Evolutionary conservation across 345 rosid genomes (phyloP).

Genomic region (Pistacia integerrima): DNA sequence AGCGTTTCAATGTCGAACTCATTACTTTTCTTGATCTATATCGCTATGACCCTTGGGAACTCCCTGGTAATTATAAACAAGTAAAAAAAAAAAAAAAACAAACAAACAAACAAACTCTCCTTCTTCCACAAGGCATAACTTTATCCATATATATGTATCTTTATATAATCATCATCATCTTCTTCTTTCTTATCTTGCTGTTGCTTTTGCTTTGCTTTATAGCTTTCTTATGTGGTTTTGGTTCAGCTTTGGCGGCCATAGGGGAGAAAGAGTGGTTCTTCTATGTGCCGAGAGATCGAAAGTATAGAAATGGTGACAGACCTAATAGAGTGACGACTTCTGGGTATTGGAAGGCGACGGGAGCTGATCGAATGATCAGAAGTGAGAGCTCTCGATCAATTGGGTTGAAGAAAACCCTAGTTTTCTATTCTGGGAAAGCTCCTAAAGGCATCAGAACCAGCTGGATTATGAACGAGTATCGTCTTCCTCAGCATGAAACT

Average conservation of each 20-base stretch:
- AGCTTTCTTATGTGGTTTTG: neutral
- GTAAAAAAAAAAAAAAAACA: constrained; percentile 1
- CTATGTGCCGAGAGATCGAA: constrained; percentile 94
- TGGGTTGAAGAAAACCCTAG: constrained; percentile 99
- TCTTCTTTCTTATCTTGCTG: neutral
- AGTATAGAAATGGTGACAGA: constrained; percentile 93
- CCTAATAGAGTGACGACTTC: constrained; percentile 97
- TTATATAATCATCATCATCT: neutral
- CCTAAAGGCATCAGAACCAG: constrained; percentile 96
- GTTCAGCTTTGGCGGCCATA: constrained; percentile 85
- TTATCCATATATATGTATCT: neutral
- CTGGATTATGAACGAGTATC: constrained; percentile 99
- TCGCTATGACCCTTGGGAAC: constrained; percentile 99
- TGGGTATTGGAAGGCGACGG: constrained; percentile 99
- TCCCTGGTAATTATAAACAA: constrained; percentile 69
- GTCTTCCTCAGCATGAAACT: constrained; percentile 94
- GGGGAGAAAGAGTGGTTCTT: constrained; percentile 99
- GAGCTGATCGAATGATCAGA: constrained; percentile 96
- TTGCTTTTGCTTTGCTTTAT: neutral
- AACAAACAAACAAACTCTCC: neutral
- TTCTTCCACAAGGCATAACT: constrained; percentile 13
- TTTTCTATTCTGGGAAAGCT: constrained; percentile 97
- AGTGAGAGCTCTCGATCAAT: constrained; percentile 73
- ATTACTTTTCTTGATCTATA: constrained; percentile 98
- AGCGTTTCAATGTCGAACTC: constrained; percentile 95